Evolutionary conservation across 345 rosid species (phyloP).

Genomic region (Angophora floribunda): DNA sequence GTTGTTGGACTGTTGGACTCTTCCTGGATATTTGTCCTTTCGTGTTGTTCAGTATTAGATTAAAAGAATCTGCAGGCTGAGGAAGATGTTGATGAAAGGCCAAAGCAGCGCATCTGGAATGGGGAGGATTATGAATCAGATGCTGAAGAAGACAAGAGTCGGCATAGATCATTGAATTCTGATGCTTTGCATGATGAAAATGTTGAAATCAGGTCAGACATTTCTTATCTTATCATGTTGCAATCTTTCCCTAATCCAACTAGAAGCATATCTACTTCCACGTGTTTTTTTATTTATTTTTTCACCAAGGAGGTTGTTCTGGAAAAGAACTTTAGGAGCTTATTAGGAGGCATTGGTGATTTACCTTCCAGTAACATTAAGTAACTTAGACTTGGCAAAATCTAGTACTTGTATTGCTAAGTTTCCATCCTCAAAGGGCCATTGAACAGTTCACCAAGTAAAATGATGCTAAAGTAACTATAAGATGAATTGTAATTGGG

Average conservation of each 20-base stretch:
- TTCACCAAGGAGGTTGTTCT: background rate
- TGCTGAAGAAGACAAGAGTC: conserved; percentile 58
- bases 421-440: background rate
- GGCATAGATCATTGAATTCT: conserved; percentile 15
- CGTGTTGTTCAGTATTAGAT: background rate
- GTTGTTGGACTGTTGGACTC: background rate
- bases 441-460: background rate
- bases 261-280: background rate
- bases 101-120: conserved; percentile 84
- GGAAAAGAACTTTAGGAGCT: background rate
- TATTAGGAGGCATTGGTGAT: background rate
- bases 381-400: background rate
- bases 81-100: conserved; percentile 54
- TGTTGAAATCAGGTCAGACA: conserved; percentile 33
- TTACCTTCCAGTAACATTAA: background rate
- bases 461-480: background rate
- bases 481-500: background rate
- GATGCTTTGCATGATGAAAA: conserved; percentile 22
- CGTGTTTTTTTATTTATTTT: background rate
- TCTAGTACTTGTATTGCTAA: background rate
- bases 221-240: background rate
- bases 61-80: conserved; percentile 31
- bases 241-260: background rate
- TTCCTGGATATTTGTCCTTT: background rate
- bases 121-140: conserved; percentile 72